phyloP scores from a whole-genome alignment of 1,284 basidiomycete genomes.

The Amylostereum chailletii region DNA sequence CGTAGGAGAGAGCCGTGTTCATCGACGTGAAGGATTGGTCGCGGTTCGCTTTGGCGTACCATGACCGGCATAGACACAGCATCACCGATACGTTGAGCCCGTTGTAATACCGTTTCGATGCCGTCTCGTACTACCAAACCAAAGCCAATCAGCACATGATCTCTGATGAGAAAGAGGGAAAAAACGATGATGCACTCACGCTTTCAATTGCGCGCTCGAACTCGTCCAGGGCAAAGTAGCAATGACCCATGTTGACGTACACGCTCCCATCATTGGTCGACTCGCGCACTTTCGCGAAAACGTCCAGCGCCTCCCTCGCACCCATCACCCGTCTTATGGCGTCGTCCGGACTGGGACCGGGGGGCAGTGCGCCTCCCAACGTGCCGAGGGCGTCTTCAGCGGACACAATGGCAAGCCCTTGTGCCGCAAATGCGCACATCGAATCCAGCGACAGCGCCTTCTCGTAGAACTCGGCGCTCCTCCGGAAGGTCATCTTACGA shows the following conservation, averaged over 20 bases:
- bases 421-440: constrained; percentile 82
- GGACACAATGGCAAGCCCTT: constrained; percentile 85
- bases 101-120: constrained; percentile 64
- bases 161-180: not conserved
- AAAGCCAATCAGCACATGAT: constrained; percentile 1
- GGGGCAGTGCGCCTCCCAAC: constrained; percentile 40
- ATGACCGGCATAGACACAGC: constrained; percentile 80
- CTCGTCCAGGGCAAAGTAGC: constrained; percentile 85
- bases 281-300: constrained; percentile 86
- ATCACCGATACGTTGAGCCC: constrained; percentile 67
- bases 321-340: constrained; percentile 55
- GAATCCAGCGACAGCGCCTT: constrained; percentile 80
- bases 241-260: constrained; percentile 92
- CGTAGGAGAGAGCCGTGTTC: constrained; percentile 72
- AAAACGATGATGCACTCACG: constrained; percentile 42
- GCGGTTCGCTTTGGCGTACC: constrained; percentile 87
- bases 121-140: constrained; percentile 73
- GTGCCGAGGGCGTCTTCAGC: constrained; percentile 81
- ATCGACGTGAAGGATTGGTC: constrained; percentile 78
- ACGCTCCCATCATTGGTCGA: constrained; percentile 79
- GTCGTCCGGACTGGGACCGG: constrained; percentile 50
- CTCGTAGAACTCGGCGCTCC: constrained; percentile 85
- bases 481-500: constrained; percentile 67
- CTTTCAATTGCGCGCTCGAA: constrained; percentile 91
- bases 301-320: constrained; percentile 75